phyloP scores from a whole-genome alignment of 2,329 filamentous ascomycete genomes.

The Tolypocladium ovalisporum region DNA sequence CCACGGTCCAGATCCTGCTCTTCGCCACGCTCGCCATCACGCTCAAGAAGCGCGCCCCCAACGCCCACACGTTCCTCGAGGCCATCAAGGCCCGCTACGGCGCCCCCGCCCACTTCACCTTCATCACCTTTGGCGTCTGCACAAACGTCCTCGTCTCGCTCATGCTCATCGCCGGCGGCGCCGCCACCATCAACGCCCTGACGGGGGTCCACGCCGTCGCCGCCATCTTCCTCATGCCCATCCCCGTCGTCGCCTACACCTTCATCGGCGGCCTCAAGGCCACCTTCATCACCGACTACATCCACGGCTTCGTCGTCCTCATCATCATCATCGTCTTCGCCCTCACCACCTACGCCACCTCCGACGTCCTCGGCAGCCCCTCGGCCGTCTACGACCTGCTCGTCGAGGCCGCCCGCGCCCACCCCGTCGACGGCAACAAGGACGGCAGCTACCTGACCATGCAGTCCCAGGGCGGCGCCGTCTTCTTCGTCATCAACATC shows the following conservation, averaged over 20 bases:
- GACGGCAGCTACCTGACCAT: slow-evolving; percentile 81
- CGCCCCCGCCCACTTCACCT: slow-evolving; percentile 58
- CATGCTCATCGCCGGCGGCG: slow-evolving; percentile 77
- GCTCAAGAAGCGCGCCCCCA: slow-evolving; percentile 75
- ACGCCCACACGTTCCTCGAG: slow-evolving; percentile 78
- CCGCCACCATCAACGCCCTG: slow-evolving; percentile 40
- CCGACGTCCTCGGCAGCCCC: slow-evolving; percentile 62
- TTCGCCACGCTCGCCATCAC: slow-evolving; percentile 89
- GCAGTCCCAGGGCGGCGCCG: slow-evolving; percentile 57
- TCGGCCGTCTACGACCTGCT: slow-evolving; percentile 69
- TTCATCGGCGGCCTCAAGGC: slow-evolving; percentile 72
- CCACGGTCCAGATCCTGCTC: slow-evolving; percentile 76
- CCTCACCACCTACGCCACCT: slow-evolving; percentile 70
- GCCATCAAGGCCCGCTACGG: slow-evolving; percentile 76
- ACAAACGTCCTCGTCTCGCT: slow-evolving; percentile 83
- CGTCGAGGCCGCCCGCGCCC: slow-evolving; percentile 51
- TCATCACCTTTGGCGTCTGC: slow-evolving; percentile 70
- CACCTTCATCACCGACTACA: slow-evolving; percentile 76
- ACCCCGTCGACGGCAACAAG: slow-evolving; percentile 72
- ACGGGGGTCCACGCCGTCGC: slow-evolving; percentile 51
- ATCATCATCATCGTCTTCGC: slow-evolving; percentile 81
- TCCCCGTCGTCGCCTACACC: slow-evolving; percentile 56
- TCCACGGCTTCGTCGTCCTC: slow-evolving; percentile 76
- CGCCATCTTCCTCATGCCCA: slow-evolving; percentile 37
- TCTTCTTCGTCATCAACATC: slow-evolving; percentile 85